Evolutionary conservation across 768 basidiomycete species (phyloP).

Genomic region (Leccinum barrowsii): DNA sequence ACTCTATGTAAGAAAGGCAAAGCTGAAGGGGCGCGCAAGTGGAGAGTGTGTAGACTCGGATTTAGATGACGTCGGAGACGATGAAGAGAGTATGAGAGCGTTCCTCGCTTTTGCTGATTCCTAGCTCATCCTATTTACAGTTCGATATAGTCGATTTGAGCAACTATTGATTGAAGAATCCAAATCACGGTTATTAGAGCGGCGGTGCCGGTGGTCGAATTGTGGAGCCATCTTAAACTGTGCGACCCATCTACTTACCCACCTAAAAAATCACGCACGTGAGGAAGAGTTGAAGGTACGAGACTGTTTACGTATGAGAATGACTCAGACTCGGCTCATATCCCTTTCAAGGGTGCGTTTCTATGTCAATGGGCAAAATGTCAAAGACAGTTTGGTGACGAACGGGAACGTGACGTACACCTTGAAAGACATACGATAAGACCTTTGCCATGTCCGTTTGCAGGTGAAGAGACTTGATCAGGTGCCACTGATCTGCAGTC

Average conservation of each 20-base stretch:
- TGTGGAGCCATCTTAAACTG: constrained; percentile 59
- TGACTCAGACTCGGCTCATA: constrained; percentile 6
- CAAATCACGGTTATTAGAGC: constrained; percentile 43
- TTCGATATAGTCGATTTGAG: constrained; percentile 37
- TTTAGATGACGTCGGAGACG: constrained; percentile 15
- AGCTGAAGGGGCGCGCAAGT: constrained; percentile 11
- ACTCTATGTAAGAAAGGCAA: constrained; percentile 18
- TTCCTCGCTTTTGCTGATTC: constrained; percentile 17
- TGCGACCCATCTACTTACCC: constrained; percentile 43
- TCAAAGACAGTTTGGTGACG: constrained; percentile 37
- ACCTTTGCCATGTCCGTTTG: constrained; percentile 29
- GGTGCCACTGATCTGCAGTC: background rate
- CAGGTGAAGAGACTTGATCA: constrained; percentile 38
- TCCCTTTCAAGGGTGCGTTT: constrained; percentile 32
- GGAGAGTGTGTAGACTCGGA: constrained; percentile 19
- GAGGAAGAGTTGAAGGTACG: constrained; percentile 31
- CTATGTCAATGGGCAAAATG: constrained; percentile 59
- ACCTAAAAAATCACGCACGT: constrained; percentile 41
- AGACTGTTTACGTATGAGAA: constrained; percentile 1
- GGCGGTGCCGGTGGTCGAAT: constrained; percentile 55
- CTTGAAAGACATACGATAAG: constrained; percentile 44
- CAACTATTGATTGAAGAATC: constrained; percentile 45
- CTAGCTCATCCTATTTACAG: constrained; percentile 35
- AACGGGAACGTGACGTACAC: constrained; percentile 43
- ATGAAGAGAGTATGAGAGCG: constrained; percentile 31